Evolutionary conservation across 2,329 filamentous ascomycete genomes (phyloP).

Genomic region (Endoconidiophora polonica): DNA sequence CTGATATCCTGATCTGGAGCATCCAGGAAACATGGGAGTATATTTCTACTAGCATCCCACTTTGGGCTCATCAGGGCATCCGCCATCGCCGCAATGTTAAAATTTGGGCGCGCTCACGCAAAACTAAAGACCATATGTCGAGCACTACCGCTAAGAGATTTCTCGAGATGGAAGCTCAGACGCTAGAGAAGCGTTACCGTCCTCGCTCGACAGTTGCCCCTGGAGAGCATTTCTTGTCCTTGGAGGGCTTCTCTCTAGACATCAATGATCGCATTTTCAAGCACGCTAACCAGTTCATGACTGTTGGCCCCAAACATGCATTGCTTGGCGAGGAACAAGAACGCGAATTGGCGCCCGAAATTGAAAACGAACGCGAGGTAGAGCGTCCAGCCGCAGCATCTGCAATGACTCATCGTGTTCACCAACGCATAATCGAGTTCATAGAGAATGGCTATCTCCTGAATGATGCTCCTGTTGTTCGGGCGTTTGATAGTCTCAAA

Average conservation of each 20-base stretch:
- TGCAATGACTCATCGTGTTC: constrained; percentile 26
- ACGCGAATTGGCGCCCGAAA: constrained; percentile 47
- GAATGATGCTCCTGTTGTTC: constrained; percentile 20
- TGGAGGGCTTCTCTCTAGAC: background rate
- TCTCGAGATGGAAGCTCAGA: constrained; percentile 37
- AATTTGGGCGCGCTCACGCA: constrained; percentile 19
- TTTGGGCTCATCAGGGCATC: constrained; percentile 45
- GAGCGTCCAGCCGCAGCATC: constrained; percentile 27
- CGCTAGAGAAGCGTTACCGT: constrained; percentile 34
- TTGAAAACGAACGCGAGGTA: constrained; percentile 40
- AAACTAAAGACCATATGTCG: constrained; percentile 13
- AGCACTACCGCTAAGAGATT: constrained; percentile 24
- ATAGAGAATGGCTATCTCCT: constrained; percentile 22
- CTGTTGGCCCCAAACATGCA: constrained; percentile 13
- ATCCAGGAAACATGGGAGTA: constrained; percentile 40
- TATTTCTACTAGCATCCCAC: constrained; percentile 30
- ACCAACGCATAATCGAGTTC: constrained; percentile 27
- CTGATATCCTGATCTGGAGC: constrained; percentile 42
- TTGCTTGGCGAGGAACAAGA: constrained; percentile 50
- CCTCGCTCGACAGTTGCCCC: constrained; percentile 16
- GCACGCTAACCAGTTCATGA: background rate
- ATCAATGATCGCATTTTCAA: constrained; percentile 1
- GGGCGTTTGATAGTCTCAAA: constrained; percentile 29
- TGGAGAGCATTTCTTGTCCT: background rate
- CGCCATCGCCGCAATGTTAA: constrained; percentile 28